Percentiles rank a stretch among this genome's conserved stretches.
These are phyloP conservation scores for Lentinula lateritia DNA, from an alignment of 768 basidiomycete genomes.

Conservation along the genomic window DNA sequence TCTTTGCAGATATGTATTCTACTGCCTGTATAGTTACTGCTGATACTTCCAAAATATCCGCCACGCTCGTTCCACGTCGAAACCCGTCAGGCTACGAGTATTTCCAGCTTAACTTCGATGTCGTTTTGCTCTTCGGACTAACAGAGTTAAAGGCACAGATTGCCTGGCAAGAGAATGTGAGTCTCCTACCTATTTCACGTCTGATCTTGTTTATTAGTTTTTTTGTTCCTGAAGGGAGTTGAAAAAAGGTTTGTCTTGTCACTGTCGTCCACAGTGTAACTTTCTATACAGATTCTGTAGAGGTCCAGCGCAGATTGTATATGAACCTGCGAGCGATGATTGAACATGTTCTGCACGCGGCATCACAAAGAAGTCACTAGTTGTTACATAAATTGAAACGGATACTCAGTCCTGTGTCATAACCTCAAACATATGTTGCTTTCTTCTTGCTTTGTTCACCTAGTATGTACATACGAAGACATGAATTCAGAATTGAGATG, in stretches of 20 bases:
- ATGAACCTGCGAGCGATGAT: background rate
- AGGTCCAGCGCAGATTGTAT: background rate
- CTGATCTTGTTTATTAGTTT: background rate
- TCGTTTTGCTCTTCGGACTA: slow-evolving; percentile 45
- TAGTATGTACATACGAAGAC: no score
- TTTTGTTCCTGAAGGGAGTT: slow-evolving; percentile 19
- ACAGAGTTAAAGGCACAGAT: slow-evolving; percentile 51
- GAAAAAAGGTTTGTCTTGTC: slow-evolving; percentile 28
- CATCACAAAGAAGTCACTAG: no score
- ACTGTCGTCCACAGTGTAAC: background rate
- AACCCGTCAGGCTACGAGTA: slow-evolving; percentile 9
- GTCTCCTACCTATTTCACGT: background rate
- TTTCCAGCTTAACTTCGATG: slow-evolving; percentile 30
- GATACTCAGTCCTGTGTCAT: no score
- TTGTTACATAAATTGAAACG: no score
- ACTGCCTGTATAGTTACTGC: slow-evolving; percentile 17
- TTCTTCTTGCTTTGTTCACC: no score
- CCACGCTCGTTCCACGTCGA: background rate
- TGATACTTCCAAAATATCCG: slow-evolving; percentile 16
- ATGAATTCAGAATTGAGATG: no score
- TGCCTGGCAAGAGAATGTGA: slow-evolving; percentile 44
- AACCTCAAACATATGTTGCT: no score
- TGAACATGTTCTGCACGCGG: no score
- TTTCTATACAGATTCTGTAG: background rate
- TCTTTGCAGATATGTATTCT: slow-evolving; percentile 16